Percentiles rank a stretch among this genome's conserved stretches.
These are phyloP conservation scores for Hypoxylon sp. DNA, from an alignment of 2,329 filamentous ascomycete species.

Conservation along the genomic window DNA sequence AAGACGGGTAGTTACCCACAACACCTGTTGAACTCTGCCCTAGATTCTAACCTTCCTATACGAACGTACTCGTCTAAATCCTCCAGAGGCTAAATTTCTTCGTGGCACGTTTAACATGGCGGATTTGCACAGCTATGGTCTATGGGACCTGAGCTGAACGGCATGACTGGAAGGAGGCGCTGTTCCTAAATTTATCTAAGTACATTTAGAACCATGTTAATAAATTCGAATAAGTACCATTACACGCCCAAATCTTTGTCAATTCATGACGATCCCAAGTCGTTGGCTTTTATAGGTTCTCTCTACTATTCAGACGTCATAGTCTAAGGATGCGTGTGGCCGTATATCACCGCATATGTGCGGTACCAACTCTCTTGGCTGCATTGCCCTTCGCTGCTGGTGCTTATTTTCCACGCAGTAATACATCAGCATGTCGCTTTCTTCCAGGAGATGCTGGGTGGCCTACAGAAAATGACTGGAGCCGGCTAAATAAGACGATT, in stretches of 20 bases:
- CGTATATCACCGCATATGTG: conserved; percentile 2
- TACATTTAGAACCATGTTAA: background rate
- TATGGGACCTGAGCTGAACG: conserved; percentile 10
- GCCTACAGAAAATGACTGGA: conserved; percentile 12
- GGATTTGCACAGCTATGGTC: background rate
- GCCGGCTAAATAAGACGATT: conserved; percentile 1
- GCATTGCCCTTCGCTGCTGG: conserved; percentile 7
- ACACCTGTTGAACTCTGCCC: background rate
- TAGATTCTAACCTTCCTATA: background rate
- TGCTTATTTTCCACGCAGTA: conserved; percentile 5
- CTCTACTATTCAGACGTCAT: background rate
- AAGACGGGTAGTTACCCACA: background rate
- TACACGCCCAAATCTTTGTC: background rate
- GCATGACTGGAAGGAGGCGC: background rate
- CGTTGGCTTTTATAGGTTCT: background rate
- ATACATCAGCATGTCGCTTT: conserved; percentile 8
- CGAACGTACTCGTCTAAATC: conserved; percentile 4
- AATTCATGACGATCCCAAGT: background rate
- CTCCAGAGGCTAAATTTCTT: background rate
- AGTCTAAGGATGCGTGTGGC: conserved; percentile 3
- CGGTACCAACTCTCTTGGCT: background rate
- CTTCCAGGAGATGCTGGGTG: conserved; percentile 33
- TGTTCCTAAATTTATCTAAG: conserved; percentile 7
- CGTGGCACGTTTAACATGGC: conserved; percentile 1
- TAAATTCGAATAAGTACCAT: conserved; percentile 8